Base-by-base conservation (phyloP, 495 filamentous ascomycete genomes). In the Glonium stellatum region DNA sequence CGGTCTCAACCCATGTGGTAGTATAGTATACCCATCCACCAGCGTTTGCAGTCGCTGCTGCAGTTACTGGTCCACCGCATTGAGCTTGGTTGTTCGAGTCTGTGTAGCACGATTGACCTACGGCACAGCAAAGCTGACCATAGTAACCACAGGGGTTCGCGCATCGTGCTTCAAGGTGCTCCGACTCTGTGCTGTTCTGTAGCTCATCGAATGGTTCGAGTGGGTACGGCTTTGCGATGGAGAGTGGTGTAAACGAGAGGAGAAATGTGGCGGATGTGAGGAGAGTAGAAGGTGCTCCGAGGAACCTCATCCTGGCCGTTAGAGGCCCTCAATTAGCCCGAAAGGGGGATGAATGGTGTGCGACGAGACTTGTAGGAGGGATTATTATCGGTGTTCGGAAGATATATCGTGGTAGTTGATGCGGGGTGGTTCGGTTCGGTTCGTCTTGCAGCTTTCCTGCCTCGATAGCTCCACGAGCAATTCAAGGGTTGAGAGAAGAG, bases 1-100 rank as follows among this genome's bases (percentile, higher is more conserved):
- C 6, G 36, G 86, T 89, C 75, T 89, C 79, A 19, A 79, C 73
- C 62, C 71, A 90, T 12, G 87, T 91, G 11, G 84, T 88, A 50
- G 87, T 91, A 72, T 78, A 90, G 68, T 79, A 81, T 65, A 78
- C 70, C 77, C 78, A 84, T 61, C 72, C 72, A 25, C 75, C 78
- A 67, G 61, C 59, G 36, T 31, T 67, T 41, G 55, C 49, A 62
- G 60, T 68, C 60, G 59, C 62, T 27, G 56, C 70, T 50, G 41
- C 59, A 39, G 49, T 59, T 54, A 63, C 67, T 9, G 65, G 66
- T 21, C 62, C 51, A 58, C 75, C 77, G 66, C 84, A 87, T 59
- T 78, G 72, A 27, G 84, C 84, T 69, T 84, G 71, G 54, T 77
- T 70, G 59, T 69, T 68, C 52, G 69, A 64, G 69, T 87, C 82